Evolutionary conservation across 768 basidiomycete species (phyloP).

Genomic region (Russula sp.): DNA sequence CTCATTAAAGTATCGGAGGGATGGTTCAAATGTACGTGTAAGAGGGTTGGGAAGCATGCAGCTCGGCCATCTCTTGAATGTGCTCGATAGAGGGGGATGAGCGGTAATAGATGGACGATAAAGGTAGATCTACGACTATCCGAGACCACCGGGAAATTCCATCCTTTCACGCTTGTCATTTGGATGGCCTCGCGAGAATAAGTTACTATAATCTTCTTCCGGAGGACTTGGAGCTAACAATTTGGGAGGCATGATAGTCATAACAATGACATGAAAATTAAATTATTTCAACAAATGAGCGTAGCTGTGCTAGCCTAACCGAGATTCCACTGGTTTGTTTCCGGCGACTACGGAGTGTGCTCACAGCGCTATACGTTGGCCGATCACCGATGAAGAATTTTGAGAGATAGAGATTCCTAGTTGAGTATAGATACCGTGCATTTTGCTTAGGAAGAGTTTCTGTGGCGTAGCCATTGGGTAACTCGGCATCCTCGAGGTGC

Average conservation of each 20-base stretch:
- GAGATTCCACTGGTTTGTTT: constrained; percentile 3
- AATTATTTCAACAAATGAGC: constrained; percentile 12
- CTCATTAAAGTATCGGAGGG: not conserved
- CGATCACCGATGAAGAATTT: constrained; percentile 26
- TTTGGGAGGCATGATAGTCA: constrained; percentile 12
- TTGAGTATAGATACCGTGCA: constrained; percentile 1
- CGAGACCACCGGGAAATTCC: constrained; percentile 10
- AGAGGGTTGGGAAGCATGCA: constrained; percentile 1
- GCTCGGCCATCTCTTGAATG: constrained; percentile 7
- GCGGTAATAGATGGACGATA: constrained; percentile 23
- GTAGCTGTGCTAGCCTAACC: constrained; percentile 3
- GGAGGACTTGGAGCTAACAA: constrained; percentile 7
- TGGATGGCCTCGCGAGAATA: not conserved
- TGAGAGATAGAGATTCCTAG: constrained; percentile 11
- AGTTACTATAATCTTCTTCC: constrained; percentile 21
- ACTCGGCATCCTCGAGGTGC: constrained; percentile 16
- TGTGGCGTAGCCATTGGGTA: constrained; percentile 19
- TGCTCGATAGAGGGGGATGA: constrained; percentile 12
- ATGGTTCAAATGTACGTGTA: constrained; percentile 16
- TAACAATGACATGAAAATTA: constrained; percentile 15
- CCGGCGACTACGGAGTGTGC: constrained; percentile 23
- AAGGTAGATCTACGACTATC: constrained; percentile 11
- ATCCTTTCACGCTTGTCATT: constrained; percentile 12
- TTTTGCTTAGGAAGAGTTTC: constrained; percentile 15
- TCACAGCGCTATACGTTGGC: constrained; percentile 20